phyloP scores from a whole-genome alignment of 2,329 filamentous ascomycete genomes.

The Beauveria sp. region DNA sequence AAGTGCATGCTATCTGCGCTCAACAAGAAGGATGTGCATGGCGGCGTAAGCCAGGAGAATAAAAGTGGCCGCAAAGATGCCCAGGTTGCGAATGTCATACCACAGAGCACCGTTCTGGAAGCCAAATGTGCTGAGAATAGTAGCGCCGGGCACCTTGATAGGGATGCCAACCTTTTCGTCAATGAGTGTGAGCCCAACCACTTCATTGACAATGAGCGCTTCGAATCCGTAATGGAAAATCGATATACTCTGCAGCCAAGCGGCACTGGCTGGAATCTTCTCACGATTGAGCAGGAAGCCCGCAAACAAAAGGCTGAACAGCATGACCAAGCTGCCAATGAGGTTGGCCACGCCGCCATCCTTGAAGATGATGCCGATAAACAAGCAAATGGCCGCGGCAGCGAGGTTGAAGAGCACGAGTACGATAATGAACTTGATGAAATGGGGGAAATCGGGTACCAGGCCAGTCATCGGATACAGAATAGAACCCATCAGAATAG shows the following conservation, averaged over 20 bases:
- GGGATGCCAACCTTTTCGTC: conserved; percentile 95
- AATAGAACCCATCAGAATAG: conserved; percentile 90
- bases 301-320: conserved; percentile 92
- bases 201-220: conserved; percentile 94
- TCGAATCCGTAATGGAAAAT: conserved; percentile 99
- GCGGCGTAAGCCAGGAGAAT: conserved; percentile 81
- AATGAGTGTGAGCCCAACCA: conserved; percentile 77
- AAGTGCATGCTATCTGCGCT: conserved; percentile 53
- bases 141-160: conserved; percentile 90
- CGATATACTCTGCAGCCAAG: conserved; percentile 88
- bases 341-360: conserved; percentile 88
- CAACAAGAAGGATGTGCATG: conserved; percentile 89
- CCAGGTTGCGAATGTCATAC: conserved; percentile 75
- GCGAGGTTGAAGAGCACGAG: conserved; percentile 94
- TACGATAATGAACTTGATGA: conserved; percentile 85
- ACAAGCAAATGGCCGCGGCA: conserved; percentile 85
- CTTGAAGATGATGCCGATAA: conserved; percentile 92
- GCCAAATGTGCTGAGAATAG: conserved; percentile 89
- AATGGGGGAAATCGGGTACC: conserved; percentile 72
- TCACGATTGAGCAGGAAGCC: conserved; percentile 92
- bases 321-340: conserved; percentile 91
- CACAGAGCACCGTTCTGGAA: conserved; percentile 85
- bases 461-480: conserved; percentile 97
- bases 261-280: conserved; percentile 73
- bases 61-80: conserved; percentile 73